Evolutionary conservation across 1,139 yeast species (phyloP).

Genomic region (Kodamaea sp.): DNA sequence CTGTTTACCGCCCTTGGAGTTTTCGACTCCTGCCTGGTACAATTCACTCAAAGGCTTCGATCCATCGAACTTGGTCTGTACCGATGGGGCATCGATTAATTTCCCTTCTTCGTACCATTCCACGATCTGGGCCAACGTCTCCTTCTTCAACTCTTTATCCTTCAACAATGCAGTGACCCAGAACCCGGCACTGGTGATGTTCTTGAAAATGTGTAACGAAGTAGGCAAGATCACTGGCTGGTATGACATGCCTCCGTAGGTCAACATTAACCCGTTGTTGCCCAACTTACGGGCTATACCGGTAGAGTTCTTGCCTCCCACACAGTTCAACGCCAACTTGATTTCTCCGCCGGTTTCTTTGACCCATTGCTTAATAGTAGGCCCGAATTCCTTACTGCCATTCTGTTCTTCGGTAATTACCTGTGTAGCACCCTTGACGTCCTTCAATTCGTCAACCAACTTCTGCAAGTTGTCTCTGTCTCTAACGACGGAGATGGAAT

Average conservation of each 20-base stretch:
- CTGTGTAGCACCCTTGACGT: slow-evolving; percentile 73
- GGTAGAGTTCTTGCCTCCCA: slow-evolving; percentile 85
- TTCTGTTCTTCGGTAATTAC: slow-evolving; percentile 90
- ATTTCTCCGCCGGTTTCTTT: slow-evolving; percentile 56
- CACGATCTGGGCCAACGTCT: slow-evolving; percentile 62
- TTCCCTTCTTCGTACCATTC: slow-evolving; percentile 66
- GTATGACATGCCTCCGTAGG: slow-evolving; percentile 98
- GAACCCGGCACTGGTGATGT: slow-evolving; percentile 82
- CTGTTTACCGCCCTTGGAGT: slow-evolving; percentile 47
- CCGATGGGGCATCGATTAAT: slow-evolving; percentile 60
- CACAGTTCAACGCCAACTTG: slow-evolving; percentile 84
- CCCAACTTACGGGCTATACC: slow-evolving; percentile 80
- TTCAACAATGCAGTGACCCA: slow-evolving; percentile 88
- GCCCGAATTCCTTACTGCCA: slow-evolving; percentile 62
- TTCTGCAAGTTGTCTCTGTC: slow-evolving; percentile 75
- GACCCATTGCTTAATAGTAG: slow-evolving; percentile 63
- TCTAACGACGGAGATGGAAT: slow-evolving; percentile 85
- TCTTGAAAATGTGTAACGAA: slow-evolving; percentile 84
- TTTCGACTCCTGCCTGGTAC: slow-evolving; percentile 53
- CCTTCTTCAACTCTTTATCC: slow-evolving; percentile 61
- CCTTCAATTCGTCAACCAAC: slow-evolving; percentile 57
- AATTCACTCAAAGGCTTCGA: slow-evolving; percentile 53
- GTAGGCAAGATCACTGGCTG: slow-evolving; percentile 92
- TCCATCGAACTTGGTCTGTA: slow-evolving; percentile 44
- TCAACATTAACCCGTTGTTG: slow-evolving; percentile 67